Evolutionary conservation across 345 rosid species (phyloP).

Genomic region (Pistacia vera): DNA sequence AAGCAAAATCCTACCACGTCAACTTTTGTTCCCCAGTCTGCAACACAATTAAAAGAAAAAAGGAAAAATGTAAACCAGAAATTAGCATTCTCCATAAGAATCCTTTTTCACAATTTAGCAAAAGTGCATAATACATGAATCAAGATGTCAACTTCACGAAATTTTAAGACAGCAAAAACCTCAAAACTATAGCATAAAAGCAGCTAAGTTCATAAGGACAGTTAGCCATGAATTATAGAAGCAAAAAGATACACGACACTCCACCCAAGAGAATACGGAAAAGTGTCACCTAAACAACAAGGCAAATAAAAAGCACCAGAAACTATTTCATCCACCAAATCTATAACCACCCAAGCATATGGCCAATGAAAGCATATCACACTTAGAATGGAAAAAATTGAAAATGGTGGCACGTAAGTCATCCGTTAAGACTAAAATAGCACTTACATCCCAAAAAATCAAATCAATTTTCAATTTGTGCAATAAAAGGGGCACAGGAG

Average conservation of each 20-base stretch:
- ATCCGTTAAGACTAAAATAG: background rate
- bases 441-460: background rate
- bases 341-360: background rate
- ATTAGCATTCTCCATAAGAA: constrained; percentile 20
- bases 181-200: background rate
- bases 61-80: constrained; percentile 19
- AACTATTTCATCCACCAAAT: background rate
- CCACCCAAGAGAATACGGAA: background rate
- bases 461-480: background rate
- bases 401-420: background rate
- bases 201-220: background rate
- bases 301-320: background rate
- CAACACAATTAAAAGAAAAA: constrained; percentile 10
- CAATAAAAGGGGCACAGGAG: background rate
- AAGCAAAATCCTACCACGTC: constrained; percentile 99
- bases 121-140: background rate
- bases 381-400: background rate
- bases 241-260: background rate
- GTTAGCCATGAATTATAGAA: background rate
- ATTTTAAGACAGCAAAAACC: background rate
- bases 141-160: constrained; percentile 8
- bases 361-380: background rate
- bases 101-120: background rate
- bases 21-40: constrained; percentile 97
- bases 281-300: background rate